Evolutionary conservation across 2,329 filamentous ascomycete species (phyloP).

Genomic region (Penicillium oxalicum): DNA sequence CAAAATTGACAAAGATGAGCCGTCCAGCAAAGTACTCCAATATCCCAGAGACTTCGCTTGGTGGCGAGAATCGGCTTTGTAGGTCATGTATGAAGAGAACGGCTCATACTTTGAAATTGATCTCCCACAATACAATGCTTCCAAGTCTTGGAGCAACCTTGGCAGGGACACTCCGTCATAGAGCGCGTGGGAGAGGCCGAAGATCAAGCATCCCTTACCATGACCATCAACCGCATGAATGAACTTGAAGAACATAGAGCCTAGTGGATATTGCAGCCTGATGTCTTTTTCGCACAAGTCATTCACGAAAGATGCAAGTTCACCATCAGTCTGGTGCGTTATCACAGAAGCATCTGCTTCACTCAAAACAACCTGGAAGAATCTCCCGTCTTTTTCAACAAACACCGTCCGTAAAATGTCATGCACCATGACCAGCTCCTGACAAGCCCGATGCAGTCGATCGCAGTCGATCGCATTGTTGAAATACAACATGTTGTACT

Average conservation of each 20-base stretch:
- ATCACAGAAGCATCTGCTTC: conserved; percentile 43
- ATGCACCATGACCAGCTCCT: conserved; percentile 50
- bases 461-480: conserved; percentile 43
- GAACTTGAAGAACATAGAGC: conserved; percentile 54
- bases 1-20: conserved; percentile 42
- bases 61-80: conserved; percentile 24
- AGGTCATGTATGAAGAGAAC: conserved; percentile 39
- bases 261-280: conserved; percentile 48
- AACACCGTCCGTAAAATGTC: conserved; percentile 62
- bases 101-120: conserved; percentile 29
- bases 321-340: conserved; percentile 43
- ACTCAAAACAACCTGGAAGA: conserved; percentile 52
- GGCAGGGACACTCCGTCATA: conserved; percentile 63
- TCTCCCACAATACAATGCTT: conserved; percentile 42
- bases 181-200: conserved; percentile 60
- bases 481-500: conserved; percentile 60
- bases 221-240: conserved; percentile 40
- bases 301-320: conserved; percentile 45
- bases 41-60: conserved; percentile 44
- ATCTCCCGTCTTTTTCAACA: conserved; percentile 44
- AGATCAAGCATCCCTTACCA: conserved; percentile 36
- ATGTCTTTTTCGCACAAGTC: conserved; percentile 49
- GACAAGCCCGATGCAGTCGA: conserved; percentile 38
- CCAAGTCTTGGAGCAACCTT: conserved; percentile 52
- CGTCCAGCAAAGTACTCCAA: conserved; percentile 50